Evolutionary conservation across 371 early-diverging fungal genomes (phyloP).

Genomic region (Mucor indicus): DNA sequence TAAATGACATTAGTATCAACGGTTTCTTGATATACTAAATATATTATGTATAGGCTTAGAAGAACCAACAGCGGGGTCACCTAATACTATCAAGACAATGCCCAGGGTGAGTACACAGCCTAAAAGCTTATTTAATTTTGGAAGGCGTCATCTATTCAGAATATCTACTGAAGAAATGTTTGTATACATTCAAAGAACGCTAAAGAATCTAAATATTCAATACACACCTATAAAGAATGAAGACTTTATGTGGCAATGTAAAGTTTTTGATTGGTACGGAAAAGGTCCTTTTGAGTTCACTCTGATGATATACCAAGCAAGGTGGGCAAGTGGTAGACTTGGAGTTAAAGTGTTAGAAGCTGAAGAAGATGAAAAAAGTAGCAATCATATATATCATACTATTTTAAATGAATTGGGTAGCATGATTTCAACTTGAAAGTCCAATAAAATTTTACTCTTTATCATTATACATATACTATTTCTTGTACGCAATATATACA

Average conservation of each 20-base stretch:
- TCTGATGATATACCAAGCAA: too few species aligned
- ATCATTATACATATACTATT: too few species aligned
- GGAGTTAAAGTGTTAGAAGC: constrained; percentile 7
- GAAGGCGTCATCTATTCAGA: constrained; percentile 35
- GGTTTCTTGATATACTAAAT: too few species aligned
- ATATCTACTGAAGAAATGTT: constrained; percentile 24
- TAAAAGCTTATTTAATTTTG: constrained; percentile 40
- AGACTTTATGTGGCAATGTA: constrained; percentile 26
- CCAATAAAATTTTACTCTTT: too few species aligned
- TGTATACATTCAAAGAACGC: constrained; percentile 25
- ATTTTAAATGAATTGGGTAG: constrained; percentile 9
- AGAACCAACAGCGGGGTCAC: too few species aligned
- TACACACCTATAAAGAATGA: constrained; percentile 6
- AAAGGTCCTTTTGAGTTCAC: too few species aligned
- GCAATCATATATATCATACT: constrained; percentile 15
- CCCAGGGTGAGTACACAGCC: constrained; percentile 26
- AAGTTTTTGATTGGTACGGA: constrained; percentile 16
- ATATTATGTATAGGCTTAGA: too few species aligned
- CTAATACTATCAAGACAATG: too few species aligned
- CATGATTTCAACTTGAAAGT: too few species aligned
- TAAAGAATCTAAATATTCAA: constrained; percentile 23
- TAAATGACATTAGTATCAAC: too few species aligned
- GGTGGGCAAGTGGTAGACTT: too few species aligned
- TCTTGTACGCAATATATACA: too few species aligned
- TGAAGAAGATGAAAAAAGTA: constrained; percentile 9